Evolutionary conservation across 768 basidiomycete species (phyloP), one percentile per base, ranked within the genome.

Genomic region (Hirschioporus abietinus): DNA sequence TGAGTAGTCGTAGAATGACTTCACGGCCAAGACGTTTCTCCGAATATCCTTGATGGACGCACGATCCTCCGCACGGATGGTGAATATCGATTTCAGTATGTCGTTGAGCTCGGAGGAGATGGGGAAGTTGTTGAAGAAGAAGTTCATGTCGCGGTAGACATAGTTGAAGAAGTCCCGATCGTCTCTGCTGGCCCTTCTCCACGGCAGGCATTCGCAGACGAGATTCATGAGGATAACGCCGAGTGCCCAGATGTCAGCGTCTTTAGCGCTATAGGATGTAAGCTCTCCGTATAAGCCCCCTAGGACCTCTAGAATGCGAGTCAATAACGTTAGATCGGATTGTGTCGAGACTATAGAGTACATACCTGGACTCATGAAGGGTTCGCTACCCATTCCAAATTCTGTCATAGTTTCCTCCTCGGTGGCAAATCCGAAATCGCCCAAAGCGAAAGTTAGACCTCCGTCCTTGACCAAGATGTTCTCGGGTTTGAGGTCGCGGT

Each of bases 401-500:
- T 68, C 70, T 59, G 58, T 57, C 69, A 70, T 73, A 23, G 68
- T 61, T 17, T 63, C 64, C 30, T 66, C 66, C 64, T 68, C 68
- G 20, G 74, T 73, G 4, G 75, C 71, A 20, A 86, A 73, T 10
- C 85, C 85, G 18, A 68, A 68, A 58, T 68, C 67, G 25, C 64
- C 67, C 34, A 68, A 59, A 57, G 66, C 23, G 30, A 58, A 58
- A 20, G 52, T 68, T 23, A 24, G 30, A n/a, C 67, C 67, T n/a
- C 52, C 36, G 20, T 68, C 65, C 18, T 73, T 73, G 66, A 77
- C 78, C 42, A 83, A 68, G 57, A 83, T 80, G 72, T 72, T 81
- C 70, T 84, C 83, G 6, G 83, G 83, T 71, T 84, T 84, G 60
- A 84, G 75, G 68, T 84, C 83, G 36, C 83, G 82, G 69, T 84